Evolutionary conservation across 2,329 filamentous ascomycete genomes (phyloP), one percentile per base, ranked within the genome.

Genomic region (Botrytis deweyae): DNA sequence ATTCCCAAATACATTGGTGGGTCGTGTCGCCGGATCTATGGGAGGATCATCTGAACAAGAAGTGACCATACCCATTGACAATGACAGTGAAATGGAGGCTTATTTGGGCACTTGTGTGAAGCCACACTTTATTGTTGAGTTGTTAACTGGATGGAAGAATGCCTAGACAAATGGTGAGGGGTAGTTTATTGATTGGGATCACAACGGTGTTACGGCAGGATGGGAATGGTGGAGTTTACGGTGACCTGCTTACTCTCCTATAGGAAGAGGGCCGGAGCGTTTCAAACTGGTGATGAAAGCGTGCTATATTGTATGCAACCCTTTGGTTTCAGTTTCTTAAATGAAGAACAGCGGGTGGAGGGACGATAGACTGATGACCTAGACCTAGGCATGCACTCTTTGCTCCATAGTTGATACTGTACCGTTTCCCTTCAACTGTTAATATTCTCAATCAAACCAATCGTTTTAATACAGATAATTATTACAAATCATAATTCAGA

Each of bases 81-180:
- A 90, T 59, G 91, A 95, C 78, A 88, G 89, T 75, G 92, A 95
- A 82, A 81, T 96, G 75, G 87, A 87, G 74, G 91, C 90, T 0
- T 95, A 95, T 82, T 82, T 96, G 77, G 85, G 87, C 65, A 91
- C 93, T 40, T 79, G 79, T 9, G 77, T 81, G 2, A 82, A 82
- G 75, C 79, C 80, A 14, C 78, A 78, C 8, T 82, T 82, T 66
- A 74, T 76, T 36, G 80, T 81, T 33, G 79, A 81, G 65, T 73
- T 82, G 55, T 76, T 81, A 44, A 66, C 70, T 65, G 77, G 75
- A 25, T 81, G 80, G 80, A 81, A 81, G 77, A 77, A 75, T 70
- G 74, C 72, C 73, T 78, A 74, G 74, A 40, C 20, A 25, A 16
- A n/a, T 29, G 25, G 18, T 18, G 49, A 7, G 25, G 36, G 52